Base-by-base conservation (phyloP, 345 rosid genomes). In the Hibiscus tridactylites region DNA sequence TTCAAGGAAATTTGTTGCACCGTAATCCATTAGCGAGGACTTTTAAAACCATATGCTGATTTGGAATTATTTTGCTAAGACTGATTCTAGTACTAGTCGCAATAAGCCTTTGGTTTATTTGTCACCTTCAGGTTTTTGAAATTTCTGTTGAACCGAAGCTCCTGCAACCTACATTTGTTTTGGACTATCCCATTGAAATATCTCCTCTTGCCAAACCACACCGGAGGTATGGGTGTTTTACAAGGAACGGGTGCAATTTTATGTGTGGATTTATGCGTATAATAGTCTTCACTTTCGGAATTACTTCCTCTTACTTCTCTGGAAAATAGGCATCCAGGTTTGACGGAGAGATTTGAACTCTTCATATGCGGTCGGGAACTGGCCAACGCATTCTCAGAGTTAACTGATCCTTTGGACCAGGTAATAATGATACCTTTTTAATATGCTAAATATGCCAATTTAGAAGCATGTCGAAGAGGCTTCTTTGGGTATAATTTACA, bases 141-240 rank as follows among this genome's bases (percentile, higher is more conserved):
- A 78, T 90, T 74, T 74, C 81, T 61, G 92, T 94, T 65, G 98
- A 94, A 79, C 93, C 95, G 21, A 91, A 85, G 85, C 98, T 91
- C 71, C 74, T 88, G 78, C 98, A 94, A 70, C 98, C 97, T 7
- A 94, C 96, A 66, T 94, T 94, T 75, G 97, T 91, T 64, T 79
- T 94, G 83, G 98, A 94, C 83, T 94, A 91, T 83, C 97, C 98
- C 19, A 77, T 90, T 31, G 97, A 91, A 77, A 88, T 91, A 86
- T 94, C 98, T 83, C 98, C 98, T 59, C 86, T 94, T 29, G 98
- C 98, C 69, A 94, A 94, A 81, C 96, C 91, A 74, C 98, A 91
- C 61, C 80, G 96, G 76, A 75, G 95, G 97, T 94, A 83, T 50
- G 53, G 26, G 70, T 70, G 44, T n/a, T 77, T 64, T 58, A 68